Percentiles rank a stretch among this genome's conserved stretches.
Conservation (phyloP, 805 yeast species). For the Cyberlindnera xylosilytica region DNA sequence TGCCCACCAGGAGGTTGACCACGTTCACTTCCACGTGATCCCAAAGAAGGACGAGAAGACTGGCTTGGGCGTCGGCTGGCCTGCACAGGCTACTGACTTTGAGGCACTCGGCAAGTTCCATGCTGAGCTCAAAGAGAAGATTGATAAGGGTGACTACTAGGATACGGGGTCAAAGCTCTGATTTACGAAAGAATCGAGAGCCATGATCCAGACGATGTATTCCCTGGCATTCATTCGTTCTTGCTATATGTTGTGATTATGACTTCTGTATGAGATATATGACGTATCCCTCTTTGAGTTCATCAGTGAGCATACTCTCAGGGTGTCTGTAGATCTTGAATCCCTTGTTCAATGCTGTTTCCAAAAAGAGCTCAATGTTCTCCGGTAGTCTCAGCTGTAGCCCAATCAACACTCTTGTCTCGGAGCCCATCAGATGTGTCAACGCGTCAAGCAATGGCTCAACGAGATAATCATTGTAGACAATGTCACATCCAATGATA, state of each 20-base stretch:
- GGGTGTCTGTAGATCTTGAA: constrained; percentile 37
- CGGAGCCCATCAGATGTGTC: constrained; percentile 30
- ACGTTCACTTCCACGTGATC: constrained; percentile 94
- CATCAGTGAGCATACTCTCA: constrained; percentile 29
- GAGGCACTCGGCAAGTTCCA: constrained; percentile 67
- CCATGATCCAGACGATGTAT: too few relatives aligned
- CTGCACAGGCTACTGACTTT: constrained; percentile 77
- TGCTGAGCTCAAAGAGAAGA: constrained; percentile 49
- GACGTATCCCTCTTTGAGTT: constrained; percentile 41
- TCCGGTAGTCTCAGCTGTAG: constrained; percentile 54
- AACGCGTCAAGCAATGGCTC: constrained; percentile 46
- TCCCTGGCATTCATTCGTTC: too few relatives aligned
- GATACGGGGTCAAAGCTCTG: constrained; percentile 1
- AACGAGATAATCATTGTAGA: constrained; percentile 60
- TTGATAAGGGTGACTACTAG: constrained; percentile 24
- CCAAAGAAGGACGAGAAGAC: constrained; percentile 75
- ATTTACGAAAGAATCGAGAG: too few relatives aligned
- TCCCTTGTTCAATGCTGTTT: constrained; percentile 27
- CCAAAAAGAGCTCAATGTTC: constrained; percentile 46
- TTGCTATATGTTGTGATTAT: background rate
- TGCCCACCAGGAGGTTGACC: constrained; percentile 95
- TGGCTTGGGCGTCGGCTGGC: constrained; percentile 93
- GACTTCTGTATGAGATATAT: constrained; percentile 35
- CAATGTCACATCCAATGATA: constrained; percentile 61
- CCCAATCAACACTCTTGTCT: constrained; percentile 40